Conservation (phyloP, 306 rosid species). For the Datisca glomerata region DNA sequence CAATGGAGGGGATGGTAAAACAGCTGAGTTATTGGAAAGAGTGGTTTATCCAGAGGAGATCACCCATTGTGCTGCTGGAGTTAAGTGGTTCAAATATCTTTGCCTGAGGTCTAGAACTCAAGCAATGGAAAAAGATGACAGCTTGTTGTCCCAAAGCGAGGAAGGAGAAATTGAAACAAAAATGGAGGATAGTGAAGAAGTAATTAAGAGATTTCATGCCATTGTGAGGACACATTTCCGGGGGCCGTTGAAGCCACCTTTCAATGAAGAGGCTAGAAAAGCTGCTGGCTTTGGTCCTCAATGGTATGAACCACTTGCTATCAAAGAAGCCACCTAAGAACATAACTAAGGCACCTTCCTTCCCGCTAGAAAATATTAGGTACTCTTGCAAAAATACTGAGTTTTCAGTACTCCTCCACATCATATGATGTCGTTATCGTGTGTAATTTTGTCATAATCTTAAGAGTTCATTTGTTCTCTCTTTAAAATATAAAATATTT, state of each 20-base stretch:
- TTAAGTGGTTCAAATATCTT: slow-evolving; percentile 69
- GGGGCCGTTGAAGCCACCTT: slow-evolving; percentile 88
- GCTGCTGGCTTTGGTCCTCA: slow-evolving; percentile 77
- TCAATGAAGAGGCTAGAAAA: slow-evolving; percentile 63
- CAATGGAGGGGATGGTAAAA: slow-evolving; percentile 46
- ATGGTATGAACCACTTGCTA: slow-evolving; percentile 86
- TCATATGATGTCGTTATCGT: no score
- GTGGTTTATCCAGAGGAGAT: slow-evolving; percentile 80
- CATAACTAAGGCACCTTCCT: no score
- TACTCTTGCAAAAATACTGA: no score
- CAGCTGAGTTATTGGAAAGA: slow-evolving; percentile 66
- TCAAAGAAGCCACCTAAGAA: slow-evolving; percentile 25
- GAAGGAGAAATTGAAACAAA: slow-evolving; percentile 10
- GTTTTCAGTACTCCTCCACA: no score
- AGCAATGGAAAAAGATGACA: slow-evolving; percentile 6
- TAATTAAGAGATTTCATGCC: slow-evolving; percentile 49
- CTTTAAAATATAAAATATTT: no score
- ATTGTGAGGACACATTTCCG: slow-evolving; percentile 58
- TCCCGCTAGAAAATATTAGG: no score
- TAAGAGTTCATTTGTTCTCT: no score
- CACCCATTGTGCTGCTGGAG: slow-evolving; percentile 83
- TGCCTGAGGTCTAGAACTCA: slow-evolving; percentile 32
- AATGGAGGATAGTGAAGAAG: slow-evolving; percentile 25
- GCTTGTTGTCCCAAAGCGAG: slow-evolving; percentile 8
- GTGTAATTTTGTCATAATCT: no score